Base-by-base conservation (phyloP, 148 eudicot species). In the Nepenthes gracilis region DNA sequence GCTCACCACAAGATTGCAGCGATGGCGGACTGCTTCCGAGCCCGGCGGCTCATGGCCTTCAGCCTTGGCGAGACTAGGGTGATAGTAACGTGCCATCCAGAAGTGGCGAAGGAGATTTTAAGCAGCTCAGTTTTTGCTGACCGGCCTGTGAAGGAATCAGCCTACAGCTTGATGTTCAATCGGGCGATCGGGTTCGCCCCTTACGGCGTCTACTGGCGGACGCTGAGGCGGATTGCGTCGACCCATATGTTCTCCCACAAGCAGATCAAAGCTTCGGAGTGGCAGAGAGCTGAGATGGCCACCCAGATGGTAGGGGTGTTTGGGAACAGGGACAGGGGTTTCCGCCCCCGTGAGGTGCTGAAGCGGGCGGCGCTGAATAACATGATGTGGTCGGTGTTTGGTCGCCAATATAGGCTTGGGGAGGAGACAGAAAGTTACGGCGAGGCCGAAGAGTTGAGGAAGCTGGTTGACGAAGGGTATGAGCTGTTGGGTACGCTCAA, bases 131-230 rank as follows among this genome's bases (percentile, higher is more conserved):
- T 57, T 35, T 90, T 90, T 47, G 80, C 75, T 1, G 90, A 90
- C 69, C 83, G 97, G 6, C 97, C 97, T 1, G 64, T 78, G 0
- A 84, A 90, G 38, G 88, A 90, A 58, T 90, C 97, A 0, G 88
- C 97, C 2, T 84, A 90, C 54, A 69, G 83, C 1, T 62, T 90
- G 34, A 77, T 90, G 90, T 90, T 90, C 64, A 71, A 87, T 67
- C 67, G 91, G 37, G 81, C 97, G 0, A 90, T 90, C 8, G 97
- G 97, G 60, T 90, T 90, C 54, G 97, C 97, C 33, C 91, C 95
- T 0, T 80, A 80, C 35, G 97, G 97, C 0, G 62, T 68, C 7
- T 90, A 90, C 70, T 90, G 97, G 97, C 73, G 83, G 5, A 81
- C 86, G 36, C 82, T 90, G 5, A 74, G 97, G 2, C 67, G 75